phyloP scores from a whole-genome alignment of 1,284 basidiomycete species.

The Moniliella sp. region DNA sequence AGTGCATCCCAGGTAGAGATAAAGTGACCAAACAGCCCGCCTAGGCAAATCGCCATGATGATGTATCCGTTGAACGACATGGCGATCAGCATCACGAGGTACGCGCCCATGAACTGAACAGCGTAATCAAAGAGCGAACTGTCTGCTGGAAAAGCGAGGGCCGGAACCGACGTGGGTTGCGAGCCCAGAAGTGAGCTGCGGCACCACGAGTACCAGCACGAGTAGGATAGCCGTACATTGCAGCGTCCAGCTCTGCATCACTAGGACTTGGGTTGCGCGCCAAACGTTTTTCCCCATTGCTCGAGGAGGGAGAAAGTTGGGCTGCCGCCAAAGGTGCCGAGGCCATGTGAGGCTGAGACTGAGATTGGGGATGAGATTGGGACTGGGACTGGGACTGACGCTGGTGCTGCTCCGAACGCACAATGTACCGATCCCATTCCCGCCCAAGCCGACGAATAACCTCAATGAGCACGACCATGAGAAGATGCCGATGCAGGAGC shows the following conservation, averaged over 20 bases:
- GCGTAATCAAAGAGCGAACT: slow-evolving; percentile 6
- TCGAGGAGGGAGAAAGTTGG: too few species aligned
- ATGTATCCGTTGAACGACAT: slow-evolving; percentile 11
- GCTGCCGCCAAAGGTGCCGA: not conserved
- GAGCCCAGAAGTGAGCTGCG: not conserved
- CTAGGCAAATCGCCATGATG: slow-evolving; percentile 5
- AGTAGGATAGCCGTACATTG: too few species aligned
- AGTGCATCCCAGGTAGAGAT: slow-evolving; percentile 6
- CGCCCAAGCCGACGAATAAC: slow-evolving; percentile 4
- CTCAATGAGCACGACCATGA: slow-evolving; percentile 6
- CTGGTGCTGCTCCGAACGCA: not conserved
- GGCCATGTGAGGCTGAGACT: not conserved
- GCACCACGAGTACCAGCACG: too few species aligned
- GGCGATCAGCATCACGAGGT: slow-evolving; percentile 9
- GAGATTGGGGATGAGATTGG: not conserved
- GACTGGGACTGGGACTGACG: not conserved
- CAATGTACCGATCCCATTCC: slow-evolving; percentile 8
- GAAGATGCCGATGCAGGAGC: slow-evolving; percentile 7
- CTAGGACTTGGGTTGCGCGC: too few species aligned
- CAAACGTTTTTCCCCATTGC: too few species aligned
- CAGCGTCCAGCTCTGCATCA: too few species aligned
- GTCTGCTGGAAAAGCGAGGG: slow-evolving; percentile 5
- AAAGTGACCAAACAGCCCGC: slow-evolving; percentile 7
- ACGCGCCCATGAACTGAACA: slow-evolving; percentile 6
- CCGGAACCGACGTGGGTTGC: slow-evolving; percentile 1